Evolutionary conservation across 1,284 basidiomycete genomes (phyloP), one percentile per base, ranked within the genome.

Genomic region (Papiliotrema laurentii): DNA sequence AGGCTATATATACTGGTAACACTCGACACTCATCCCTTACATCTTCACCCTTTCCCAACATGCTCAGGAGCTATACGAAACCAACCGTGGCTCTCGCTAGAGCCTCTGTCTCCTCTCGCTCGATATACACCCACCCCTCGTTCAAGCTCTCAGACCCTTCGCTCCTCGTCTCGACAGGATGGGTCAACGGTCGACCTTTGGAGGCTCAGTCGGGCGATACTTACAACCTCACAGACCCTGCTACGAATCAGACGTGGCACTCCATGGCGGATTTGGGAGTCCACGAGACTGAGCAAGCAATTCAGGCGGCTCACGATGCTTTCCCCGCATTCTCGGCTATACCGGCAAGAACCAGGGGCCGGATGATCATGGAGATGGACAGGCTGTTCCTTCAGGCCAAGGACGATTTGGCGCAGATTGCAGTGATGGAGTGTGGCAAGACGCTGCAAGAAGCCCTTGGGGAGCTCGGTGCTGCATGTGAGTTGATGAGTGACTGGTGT

Each of bases 401-500:
- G 58, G 49, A 54, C 24, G 58, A 60, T 47, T 47, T 60, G 31
- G 53, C 58, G 30, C 51, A 50, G 42, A 38, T 60, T 6, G 38
- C 49, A 24, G 47, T 49, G 22, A 47, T 60, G 45, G 90, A 94
- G 74, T 93, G 92, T 58, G 90, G 90, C 30, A 94, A 94, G 76
- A 78, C 88, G 7, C 73, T 92, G 19, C 73, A 77, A 0, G 89
- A 93, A 58, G 86, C 81, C 21, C 86, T 85, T 78, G 82, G 83
- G 38, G 88, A 91, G 75, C 82, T 83, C 58, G 63, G 74, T 0
- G 90, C 90, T 58, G 58, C 51, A 5, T 27, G 50, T 50, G 36
- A 31, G 53, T 50, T 13, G n/a, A n/a, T 11, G 37, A 2, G 21
- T 31, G 30, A 38, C 16, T 14, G 2, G 13, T 25, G 21, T 14